These are phyloP conservation scores for Apodospora peruviana DNA, from an alignment of 495 filamentous ascomycete species.

Conservation along the genomic window DNA sequence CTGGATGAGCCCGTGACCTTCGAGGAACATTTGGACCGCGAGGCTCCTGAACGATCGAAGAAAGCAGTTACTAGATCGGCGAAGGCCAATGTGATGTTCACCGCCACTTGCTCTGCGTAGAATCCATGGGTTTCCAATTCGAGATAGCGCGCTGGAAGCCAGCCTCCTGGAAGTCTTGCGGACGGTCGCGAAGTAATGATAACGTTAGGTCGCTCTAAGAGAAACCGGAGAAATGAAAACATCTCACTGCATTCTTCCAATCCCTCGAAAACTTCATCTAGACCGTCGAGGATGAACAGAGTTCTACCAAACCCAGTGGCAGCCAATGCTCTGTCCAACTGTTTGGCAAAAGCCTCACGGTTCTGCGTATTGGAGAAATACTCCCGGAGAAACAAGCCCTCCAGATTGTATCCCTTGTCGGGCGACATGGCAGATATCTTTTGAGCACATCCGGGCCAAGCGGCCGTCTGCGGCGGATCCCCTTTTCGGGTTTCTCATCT, in stretches of 20 bases:
- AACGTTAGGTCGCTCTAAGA: conserved; percentile 32
- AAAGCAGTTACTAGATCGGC: conserved; percentile 20
- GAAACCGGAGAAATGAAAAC: conserved; percentile 20
- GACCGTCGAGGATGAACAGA: conserved; percentile 36
- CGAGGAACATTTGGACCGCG: conserved; percentile 30
- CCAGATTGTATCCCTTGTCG: conserved; percentile 14
- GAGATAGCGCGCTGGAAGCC: conserved; percentile 13
- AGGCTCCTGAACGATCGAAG: conserved; percentile 11
- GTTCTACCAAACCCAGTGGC: conserved; percentile 11
- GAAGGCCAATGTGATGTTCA: too few species aligned
- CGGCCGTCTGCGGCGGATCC: too few species aligned
- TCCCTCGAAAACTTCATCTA: conserved; percentile 36
- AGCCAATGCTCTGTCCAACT: conserved; percentile 10
- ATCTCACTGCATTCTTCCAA: conserved; percentile 12
- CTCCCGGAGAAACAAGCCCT: conserved; percentile 20
- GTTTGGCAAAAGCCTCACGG: conserved; percentile 11
- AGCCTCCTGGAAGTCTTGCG: conserved; percentile 9
- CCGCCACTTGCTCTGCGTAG: conserved; percentile 27
- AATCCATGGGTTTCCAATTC: conserved; percentile 33
- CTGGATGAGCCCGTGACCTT: conserved; percentile 26
- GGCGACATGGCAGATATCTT: too few species aligned
- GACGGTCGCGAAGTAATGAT: conserved; percentile 35
- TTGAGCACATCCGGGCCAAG: too few species aligned
- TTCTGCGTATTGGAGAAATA: conserved; percentile 15
- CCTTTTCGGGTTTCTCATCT: too few species aligned